phyloP scores from a whole-genome alignment of 106 monocot species.

The Dendrobium nobile region DNA sequence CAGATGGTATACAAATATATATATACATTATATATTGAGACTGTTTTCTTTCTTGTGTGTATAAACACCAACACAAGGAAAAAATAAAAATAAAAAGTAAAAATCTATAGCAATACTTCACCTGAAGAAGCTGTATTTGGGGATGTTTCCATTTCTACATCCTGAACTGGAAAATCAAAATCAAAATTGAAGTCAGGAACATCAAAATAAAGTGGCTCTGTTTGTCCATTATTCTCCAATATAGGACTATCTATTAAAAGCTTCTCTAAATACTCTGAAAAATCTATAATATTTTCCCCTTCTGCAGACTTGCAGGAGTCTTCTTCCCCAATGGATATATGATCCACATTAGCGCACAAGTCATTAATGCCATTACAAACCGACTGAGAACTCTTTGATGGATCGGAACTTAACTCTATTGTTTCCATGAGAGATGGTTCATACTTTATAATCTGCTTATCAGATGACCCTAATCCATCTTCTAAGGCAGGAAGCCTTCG shows the following conservation, averaged over 20 bases:
- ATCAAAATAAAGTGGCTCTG: slow-evolving; percentile 11
- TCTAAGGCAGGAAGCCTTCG: slow-evolving; percentile 32
- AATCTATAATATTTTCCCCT: slow-evolving; percentile 7
- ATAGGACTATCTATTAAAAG: slow-evolving; percentile 11
- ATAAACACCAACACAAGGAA: background rate
- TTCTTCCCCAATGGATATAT: background rate
- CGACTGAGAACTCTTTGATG: background rate
- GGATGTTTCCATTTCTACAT: slow-evolving; percentile 12
- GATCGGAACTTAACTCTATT: background rate
- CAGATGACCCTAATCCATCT: slow-evolving; percentile 11
- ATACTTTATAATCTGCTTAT: slow-evolving; percentile 39
- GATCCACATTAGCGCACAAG: slow-evolving; percentile 17
- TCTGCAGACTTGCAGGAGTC: slow-evolving; percentile 4
- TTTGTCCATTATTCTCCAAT: slow-evolving; percentile 13
- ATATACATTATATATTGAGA: background rate
- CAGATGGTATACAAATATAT: background rate
- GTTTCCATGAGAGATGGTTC: slow-evolving; percentile 16
- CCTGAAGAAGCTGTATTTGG: background rate
- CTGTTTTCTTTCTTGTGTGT: background rate
- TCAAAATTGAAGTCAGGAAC: slow-evolving; percentile 22
- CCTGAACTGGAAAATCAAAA: slow-evolving; percentile 23
- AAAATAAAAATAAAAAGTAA: background rate
- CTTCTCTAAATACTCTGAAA: slow-evolving; percentile 14
- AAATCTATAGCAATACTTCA: background rate
- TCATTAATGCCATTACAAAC: slow-evolving; percentile 11